These are phyloP conservation scores for Lactarius pseudohatsudake DNA, from an alignment of 768 basidiomycete species.

Conservation along the genomic window DNA sequence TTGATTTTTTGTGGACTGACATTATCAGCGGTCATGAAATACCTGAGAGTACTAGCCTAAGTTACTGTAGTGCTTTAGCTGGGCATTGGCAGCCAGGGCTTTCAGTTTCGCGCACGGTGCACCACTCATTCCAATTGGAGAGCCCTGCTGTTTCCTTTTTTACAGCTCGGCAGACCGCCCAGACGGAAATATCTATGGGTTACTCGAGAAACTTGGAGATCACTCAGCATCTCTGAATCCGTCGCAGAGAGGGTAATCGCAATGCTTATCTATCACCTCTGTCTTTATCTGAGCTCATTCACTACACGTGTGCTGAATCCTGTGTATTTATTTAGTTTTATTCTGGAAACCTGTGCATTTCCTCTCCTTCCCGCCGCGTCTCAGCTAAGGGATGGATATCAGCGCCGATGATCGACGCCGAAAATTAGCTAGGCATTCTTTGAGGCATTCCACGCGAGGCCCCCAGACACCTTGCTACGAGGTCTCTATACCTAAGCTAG, in stretches of 20 bases:
- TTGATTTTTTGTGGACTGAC: not conserved
- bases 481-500: not conserved
- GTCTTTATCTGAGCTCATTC: not conserved
- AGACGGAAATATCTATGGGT: not conserved
- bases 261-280: not conserved
- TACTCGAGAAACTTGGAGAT: not conserved
- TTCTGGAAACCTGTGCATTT: not conserved
- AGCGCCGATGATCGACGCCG: slow-evolving; percentile 10
- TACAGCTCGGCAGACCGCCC: not conserved
- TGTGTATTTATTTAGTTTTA: not conserved
- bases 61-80: no score
- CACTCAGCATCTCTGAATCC: not conserved
- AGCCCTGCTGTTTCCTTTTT: no score
- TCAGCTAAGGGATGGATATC: slow-evolving; percentile 26
- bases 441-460: not conserved
- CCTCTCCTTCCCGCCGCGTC: not conserved
- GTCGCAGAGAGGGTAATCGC: not conserved
- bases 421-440: slow-evolving; percentile 5
- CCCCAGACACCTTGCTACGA: slow-evolving; percentile 22
- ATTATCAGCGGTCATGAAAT: no score
- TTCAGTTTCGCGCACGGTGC: no score
- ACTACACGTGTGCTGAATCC: not conserved
- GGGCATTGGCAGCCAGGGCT: no score
- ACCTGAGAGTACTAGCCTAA: no score
- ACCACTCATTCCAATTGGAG: no score